Percentiles rank a stretch among this genome's conserved stretches.
Conservation (phyloP, 345 rosid species). For the Populus ilicifolia region DNA sequence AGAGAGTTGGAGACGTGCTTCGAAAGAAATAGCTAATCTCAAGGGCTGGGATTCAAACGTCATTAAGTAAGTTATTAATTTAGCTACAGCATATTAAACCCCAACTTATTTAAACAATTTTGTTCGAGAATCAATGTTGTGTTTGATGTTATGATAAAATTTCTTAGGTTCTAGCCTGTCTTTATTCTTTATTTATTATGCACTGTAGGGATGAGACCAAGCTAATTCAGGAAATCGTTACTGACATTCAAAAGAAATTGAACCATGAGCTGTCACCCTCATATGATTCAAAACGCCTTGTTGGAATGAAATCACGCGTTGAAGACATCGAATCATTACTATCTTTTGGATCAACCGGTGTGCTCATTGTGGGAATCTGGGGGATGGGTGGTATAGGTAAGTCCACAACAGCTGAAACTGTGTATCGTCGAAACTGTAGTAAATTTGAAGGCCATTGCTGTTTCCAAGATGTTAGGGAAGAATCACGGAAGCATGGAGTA, state of each 20-base stretch:
- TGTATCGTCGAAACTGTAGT: background rate
- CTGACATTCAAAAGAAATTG: background rate
- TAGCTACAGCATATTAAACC: too few species aligned
- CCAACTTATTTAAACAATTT: too few species aligned
- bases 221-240: background rate
- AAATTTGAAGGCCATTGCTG: background rate
- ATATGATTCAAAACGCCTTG: background rate
- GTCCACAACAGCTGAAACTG: background rate
- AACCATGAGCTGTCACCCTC: background rate
- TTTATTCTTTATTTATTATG: background rate
- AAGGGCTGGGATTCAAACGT: background rate
- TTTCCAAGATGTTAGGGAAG: background rate
- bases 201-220: background rate
- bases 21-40: background rate
- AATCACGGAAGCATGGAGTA: background rate
- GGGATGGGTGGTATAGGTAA: constrained; percentile 12
- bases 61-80: background rate
- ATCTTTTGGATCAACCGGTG: background rate
- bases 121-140: too few species aligned
- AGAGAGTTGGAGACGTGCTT: background rate
- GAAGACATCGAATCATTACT: background rate
- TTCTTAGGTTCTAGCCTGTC: too few species aligned
- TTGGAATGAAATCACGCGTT: background rate
- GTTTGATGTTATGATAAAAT: too few species aligned
- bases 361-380: background rate